Evolutionary conservation across 352 stramenopile species (phyloP).

Genomic region (Phytophthora lateralis): DNA sequence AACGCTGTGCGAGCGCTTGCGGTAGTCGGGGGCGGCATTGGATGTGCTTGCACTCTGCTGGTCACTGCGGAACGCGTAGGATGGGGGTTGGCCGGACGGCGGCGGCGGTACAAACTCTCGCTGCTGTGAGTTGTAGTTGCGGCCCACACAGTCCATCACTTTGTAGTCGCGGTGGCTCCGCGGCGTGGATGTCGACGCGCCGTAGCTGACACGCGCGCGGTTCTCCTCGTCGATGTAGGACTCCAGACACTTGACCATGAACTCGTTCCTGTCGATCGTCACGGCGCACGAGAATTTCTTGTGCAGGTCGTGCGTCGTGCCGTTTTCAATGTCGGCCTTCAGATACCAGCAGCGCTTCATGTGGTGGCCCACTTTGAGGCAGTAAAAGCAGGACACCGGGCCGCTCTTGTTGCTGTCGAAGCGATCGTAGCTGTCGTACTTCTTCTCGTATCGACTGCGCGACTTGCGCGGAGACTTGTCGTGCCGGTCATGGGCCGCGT

Average conservation of each 20-base stretch:
- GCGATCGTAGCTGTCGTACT: constrained; percentile 18
- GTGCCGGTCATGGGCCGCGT: constrained; percentile 14
- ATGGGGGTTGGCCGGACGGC: constrained; percentile 9
- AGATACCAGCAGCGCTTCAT: constrained; percentile 51
- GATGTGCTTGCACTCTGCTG: constrained; percentile 10
- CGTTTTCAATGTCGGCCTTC: constrained; percentile 45
- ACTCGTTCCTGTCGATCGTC: constrained; percentile 36
- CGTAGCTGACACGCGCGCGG: constrained; percentile 19
- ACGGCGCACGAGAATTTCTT: constrained; percentile 47
- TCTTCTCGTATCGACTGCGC: constrained; percentile 26
- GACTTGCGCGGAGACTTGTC: constrained; percentile 17
- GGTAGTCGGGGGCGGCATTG: constrained; percentile 10
- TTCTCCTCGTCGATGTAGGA: constrained; percentile 44
- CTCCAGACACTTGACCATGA: constrained; percentile 48
- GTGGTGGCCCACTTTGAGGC: constrained; percentile 45
- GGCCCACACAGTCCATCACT: constrained; percentile 12
- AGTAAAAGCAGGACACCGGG: constrained; percentile 46
- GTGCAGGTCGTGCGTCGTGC: constrained; percentile 33
- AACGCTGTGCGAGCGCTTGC: constrained; percentile 39
- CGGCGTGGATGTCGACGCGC: constrained; percentile 4
- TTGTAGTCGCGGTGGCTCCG: constrained; percentile 23
- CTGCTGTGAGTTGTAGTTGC: constrained; percentile 12
- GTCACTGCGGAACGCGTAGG: constrained; percentile 18
- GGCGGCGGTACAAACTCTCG: constrained; percentile 4
- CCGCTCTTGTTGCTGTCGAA: constrained; percentile 20